Percentiles rank a stretch among this genome's conserved stretches.
Evolutionary conservation across 495 filamentous ascomycete species (phyloP).

Genomic region (Trichoderma orchidacearum): DNA sequence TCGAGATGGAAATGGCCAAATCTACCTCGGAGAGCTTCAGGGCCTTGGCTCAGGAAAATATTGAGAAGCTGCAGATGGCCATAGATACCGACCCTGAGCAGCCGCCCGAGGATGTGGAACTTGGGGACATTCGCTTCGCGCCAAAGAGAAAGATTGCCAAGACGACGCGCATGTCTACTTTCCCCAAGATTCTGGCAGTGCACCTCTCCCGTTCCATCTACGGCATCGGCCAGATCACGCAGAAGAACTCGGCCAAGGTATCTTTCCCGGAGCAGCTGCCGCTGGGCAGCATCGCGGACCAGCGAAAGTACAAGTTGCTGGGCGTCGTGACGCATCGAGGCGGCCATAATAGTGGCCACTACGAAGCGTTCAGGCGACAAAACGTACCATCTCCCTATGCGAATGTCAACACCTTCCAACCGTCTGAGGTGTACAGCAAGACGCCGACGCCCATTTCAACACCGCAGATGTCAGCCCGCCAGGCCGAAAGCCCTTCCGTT

Average conservation of each 20-base stretch:
- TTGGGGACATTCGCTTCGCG: constrained; percentile 60
- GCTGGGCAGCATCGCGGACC: constrained; percentile 65
- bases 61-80: constrained; percentile 40
- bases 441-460: constrained; percentile 26
- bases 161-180: constrained; percentile 69
- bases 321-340: constrained; percentile 90
- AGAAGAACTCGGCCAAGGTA: constrained; percentile 90
- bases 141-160: constrained; percentile 76
- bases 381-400: constrained; percentile 61
- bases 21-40: constrained; percentile 32
- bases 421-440: constrained; percentile 54
- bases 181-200: constrained; percentile 79
- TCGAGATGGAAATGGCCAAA: constrained; percentile 22
- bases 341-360: constrained; percentile 91
- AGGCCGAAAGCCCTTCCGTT: constrained; percentile 18
- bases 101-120: constrained; percentile 50
- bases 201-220: constrained; percentile 90
- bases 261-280: constrained; percentile 74
- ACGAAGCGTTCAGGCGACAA: constrained; percentile 93
- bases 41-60: constrained; percentile 29
- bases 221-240: constrained; percentile 54
- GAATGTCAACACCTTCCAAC: constrained; percentile 63
- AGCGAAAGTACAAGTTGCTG: constrained; percentile 70
- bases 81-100: constrained; percentile 67
- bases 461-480: constrained; percentile 17